Percentiles rank a stretch among this genome's conserved stretches.
phyloP scores from a whole-genome alignment of 768 basidiomycete species.

The Gymnopilus dilepis region DNA sequence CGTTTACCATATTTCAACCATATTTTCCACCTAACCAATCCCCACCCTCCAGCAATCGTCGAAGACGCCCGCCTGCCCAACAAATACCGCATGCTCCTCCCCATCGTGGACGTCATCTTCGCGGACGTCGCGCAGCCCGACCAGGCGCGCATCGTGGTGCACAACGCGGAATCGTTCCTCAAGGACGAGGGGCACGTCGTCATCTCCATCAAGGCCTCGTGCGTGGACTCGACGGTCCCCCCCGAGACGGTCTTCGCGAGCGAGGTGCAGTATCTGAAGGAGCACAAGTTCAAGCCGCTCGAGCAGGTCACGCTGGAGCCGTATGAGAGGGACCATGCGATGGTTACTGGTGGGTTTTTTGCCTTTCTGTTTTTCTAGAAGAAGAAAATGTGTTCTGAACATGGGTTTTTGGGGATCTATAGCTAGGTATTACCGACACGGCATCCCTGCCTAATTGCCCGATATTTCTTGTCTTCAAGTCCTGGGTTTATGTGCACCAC shows the following conservation, averaged over 20 bases:
- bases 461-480: conserved; percentile 9
- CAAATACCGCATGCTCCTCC: conserved; percentile 96
- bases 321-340: conserved; percentile 89
- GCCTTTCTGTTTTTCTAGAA: background rate
- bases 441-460: background rate
- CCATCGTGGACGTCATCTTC: conserved; percentile 96
- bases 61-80: conserved; percentile 97
- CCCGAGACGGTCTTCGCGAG: conserved; percentile 88
- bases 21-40: background rate
- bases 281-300: conserved; percentile 85
- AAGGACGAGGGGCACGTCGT: conserved; percentile 92
- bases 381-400: background rate
- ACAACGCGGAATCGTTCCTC: conserved; percentile 95
- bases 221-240: conserved; percentile 95
- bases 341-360: conserved; percentile 71
- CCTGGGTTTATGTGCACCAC: too few species aligned
- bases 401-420: background rate
- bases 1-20: conserved; percentile 34
- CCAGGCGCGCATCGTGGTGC: conserved; percentile 94
- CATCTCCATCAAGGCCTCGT: conserved; percentile 99
- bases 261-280: conserved; percentile 83
- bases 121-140: conserved; percentile 99
- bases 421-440: conserved; percentile 27
- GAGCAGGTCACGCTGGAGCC: conserved; percentile 97
- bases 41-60: conserved; percentile 71